Evolutionary conservation across 129 eudicot genomes (phyloP).

Genomic region (Rutidosis leptorrhynchoides): DNA sequence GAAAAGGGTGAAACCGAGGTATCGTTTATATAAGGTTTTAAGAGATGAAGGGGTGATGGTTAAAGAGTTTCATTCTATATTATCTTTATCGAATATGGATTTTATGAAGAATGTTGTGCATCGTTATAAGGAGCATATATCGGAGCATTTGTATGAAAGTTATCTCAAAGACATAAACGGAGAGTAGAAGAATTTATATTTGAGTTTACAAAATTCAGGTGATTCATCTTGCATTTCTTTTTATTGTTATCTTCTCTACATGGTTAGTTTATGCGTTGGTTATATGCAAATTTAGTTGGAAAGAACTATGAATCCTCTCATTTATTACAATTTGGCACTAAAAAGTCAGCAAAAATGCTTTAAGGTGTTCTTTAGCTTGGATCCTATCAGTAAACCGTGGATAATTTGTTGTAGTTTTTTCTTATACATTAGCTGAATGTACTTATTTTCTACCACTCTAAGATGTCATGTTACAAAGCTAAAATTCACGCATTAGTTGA

Average conservation of each 20-base stretch:
- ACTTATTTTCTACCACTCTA: no score
- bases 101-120: constrained; percentile 31
- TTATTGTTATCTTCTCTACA: neutral
- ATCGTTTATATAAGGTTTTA: constrained; percentile 24
- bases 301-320: neutral
- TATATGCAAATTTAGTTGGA: neutral
- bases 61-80: constrained; percentile 17
- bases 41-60: constrained; percentile 28
- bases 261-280: neutral
- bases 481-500: no score
- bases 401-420: no score
- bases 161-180: neutral
- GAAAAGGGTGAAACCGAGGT: constrained; percentile 39
- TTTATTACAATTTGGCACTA: no score
- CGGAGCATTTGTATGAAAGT: constrained; percentile 28
- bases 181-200: neutral
- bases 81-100: constrained; percentile 25
- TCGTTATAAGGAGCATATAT: constrained; percentile 17
- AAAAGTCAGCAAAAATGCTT: no score
- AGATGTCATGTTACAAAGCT: no score
- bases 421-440: no score
- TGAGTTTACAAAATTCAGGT: neutral
- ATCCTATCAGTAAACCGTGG: no score
- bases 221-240: constrained; percentile 14
- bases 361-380: no score